Percentiles rank a stretch among this genome's conserved stretches.
Conservation (phyloP, 2,329 filamentous ascomycete species). For the Fusarium transvaalense region DNA sequence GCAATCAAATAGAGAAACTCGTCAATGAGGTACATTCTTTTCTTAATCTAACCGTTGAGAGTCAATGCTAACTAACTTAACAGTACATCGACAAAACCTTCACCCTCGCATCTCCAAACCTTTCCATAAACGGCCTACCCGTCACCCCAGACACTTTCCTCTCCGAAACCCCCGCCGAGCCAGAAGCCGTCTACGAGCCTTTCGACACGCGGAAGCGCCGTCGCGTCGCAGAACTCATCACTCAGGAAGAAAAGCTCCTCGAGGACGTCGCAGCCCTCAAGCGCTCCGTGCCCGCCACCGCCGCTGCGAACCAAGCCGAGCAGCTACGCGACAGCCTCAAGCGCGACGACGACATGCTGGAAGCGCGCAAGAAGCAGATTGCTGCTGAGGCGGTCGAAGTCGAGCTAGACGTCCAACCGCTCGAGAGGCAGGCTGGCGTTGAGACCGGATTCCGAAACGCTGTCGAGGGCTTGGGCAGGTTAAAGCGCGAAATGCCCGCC, state of each 20-base stretch:
- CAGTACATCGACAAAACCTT: constrained; percentile 74
- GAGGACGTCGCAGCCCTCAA: constrained; percentile 73
- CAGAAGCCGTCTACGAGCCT: constrained; percentile 64
- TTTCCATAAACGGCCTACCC: constrained; percentile 72
- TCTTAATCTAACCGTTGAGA: not conserved
- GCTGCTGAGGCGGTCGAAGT: constrained; percentile 38
- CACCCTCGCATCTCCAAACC: constrained; percentile 68
- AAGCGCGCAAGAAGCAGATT: constrained; percentile 42
- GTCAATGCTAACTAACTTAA: not conserved
- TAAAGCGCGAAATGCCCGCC: constrained; percentile 72
- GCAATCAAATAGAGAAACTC: constrained; percentile 69
- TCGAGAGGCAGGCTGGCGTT: constrained; percentile 60
- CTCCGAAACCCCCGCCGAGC: constrained; percentile 36
- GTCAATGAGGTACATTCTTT: constrained; percentile 65
- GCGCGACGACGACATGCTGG: constrained; percentile 63
- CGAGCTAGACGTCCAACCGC: constrained; percentile 49
- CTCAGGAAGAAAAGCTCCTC: constrained; percentile 73
- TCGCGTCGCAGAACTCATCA: constrained; percentile 70
- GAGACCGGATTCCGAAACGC: constrained; percentile 62
- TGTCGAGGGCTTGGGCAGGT: constrained; percentile 62
- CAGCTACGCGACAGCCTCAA: constrained; percentile 55
- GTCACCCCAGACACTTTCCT: constrained; percentile 59
- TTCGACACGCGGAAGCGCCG: constrained; percentile 71
- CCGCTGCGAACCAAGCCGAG: constrained; percentile 59
- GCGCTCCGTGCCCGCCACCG: constrained; percentile 61